Conservation (phyloP, 208 protist genomes). For the Histomonas meleagridis region DNA sequence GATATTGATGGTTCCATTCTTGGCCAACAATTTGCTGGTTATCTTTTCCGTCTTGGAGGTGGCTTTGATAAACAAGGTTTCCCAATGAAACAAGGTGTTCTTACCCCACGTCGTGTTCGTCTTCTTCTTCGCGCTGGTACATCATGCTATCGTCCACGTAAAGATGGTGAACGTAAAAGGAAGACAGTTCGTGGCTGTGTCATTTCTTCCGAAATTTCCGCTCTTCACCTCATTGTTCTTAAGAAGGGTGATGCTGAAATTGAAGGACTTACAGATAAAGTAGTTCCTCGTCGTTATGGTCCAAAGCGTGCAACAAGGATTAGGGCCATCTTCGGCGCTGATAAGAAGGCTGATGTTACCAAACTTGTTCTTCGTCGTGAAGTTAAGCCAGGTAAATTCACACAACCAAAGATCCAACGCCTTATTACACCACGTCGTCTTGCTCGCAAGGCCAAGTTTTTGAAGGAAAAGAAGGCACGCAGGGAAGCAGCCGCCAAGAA, state of each 20-base stretch:
- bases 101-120: slow-evolving; percentile 80
- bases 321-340: slow-evolving; percentile 84
- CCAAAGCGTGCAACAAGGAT: slow-evolving; percentile 98
- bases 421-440: slow-evolving; percentile 65
- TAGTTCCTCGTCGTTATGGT: slow-evolving; percentile 76
- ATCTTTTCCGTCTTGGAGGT: slow-evolving; percentile 93
- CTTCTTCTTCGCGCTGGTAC: slow-evolving; percentile 81
- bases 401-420: slow-evolving; percentile 96
- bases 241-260: slow-evolving; percentile 84
- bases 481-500: slow-evolving; percentile 41
- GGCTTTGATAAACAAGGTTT: slow-evolving; percentile 99
- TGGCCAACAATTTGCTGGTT: slow-evolving; percentile 79
- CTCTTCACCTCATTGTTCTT: slow-evolving; percentile 86
- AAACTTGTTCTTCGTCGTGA: slow-evolving; percentile 87
- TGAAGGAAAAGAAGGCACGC: slow-evolving; percentile 39
- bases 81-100: slow-evolving; percentile 97
- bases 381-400: slow-evolving; percentile 77
- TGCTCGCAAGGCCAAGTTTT: slow-evolving; percentile 51
- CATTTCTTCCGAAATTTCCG: slow-evolving; percentile 77
- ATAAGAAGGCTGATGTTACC: slow-evolving; percentile 76
- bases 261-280: slow-evolving; percentile 52
- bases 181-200: slow-evolving; percentile 97
- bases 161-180: slow-evolving; percentile 84
- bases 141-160: slow-evolving; percentile 60
- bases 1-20: slow-evolving; percentile 62